A percentile compares a stretch with the other conserved stretches of the same genome.
These are phyloP conservation scores for Achaetomium macrosporum DNA, from an alignment of 2,329 filamentous ascomycete genomes.

Conservation along the genomic window DNA sequence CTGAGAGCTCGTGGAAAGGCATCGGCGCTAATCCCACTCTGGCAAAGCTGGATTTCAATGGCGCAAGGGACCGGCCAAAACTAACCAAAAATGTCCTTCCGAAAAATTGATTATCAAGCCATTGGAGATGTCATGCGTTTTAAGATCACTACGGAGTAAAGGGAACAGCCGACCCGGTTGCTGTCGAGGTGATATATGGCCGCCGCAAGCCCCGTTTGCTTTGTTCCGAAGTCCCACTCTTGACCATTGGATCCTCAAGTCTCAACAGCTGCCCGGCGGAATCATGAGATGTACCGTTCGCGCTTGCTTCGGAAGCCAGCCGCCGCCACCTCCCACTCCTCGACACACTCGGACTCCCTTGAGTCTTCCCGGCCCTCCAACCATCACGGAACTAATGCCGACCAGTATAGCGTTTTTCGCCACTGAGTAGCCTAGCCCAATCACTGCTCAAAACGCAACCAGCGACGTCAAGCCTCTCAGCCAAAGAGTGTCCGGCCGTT, in stretches of 20 bases:
- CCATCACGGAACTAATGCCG: no score
- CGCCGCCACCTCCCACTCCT: no score
- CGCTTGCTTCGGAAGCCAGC: neutral
- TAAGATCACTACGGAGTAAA: constrained; percentile 10
- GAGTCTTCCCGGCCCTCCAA: no score
- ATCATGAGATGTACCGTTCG: neutral
- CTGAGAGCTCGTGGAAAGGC: neutral
- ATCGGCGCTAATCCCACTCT: neutral
- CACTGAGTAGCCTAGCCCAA: no score
- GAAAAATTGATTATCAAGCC: constrained; percentile 6
- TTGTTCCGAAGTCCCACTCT: neutral
- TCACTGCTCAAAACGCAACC: no score
- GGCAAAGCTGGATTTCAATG: constrained; percentile 14
- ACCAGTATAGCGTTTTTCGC: no score
- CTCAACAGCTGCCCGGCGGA: no score
- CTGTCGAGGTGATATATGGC: constrained; percentile 1
- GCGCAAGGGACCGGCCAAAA: constrained; percentile 1
- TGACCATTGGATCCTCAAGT: no score
- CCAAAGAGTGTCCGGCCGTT: no score
- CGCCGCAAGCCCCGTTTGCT: neutral
- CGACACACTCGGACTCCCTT: no score
- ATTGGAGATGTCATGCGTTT: constrained; percentile 10
- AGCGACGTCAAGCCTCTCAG: no score
- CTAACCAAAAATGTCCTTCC: constrained; percentile 7
- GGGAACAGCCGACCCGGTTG: neutral